These are phyloP conservation scores for Dryas integrifolia DNA, from an alignment of 331 rosid species.

Conservation along the genomic window DNA sequence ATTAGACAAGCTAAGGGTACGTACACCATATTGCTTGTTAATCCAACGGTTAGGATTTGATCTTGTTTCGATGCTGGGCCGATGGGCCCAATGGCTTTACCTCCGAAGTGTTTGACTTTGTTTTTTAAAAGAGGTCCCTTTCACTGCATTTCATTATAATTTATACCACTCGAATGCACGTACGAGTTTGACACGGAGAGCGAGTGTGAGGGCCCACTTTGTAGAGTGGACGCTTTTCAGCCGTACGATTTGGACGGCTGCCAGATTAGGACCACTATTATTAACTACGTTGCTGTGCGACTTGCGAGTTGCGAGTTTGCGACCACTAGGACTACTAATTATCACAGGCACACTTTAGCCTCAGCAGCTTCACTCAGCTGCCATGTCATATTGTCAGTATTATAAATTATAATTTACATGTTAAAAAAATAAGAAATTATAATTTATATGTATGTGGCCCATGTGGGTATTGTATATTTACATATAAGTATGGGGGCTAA, in stretches of 20 bases:
- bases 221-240: slow-evolving; percentile 19
- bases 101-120: slow-evolving; percentile 29
- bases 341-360: too few relatives aligned
- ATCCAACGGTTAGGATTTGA: slow-evolving; percentile 26
- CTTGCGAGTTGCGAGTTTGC: not conserved
- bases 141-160: not conserved
- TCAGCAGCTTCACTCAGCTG: too few relatives aligned
- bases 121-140: slow-evolving; percentile 18
- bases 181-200: slow-evolving; percentile 26
- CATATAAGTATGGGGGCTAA: too few relatives aligned
- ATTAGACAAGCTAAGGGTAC: slow-evolving; percentile 52
- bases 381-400: too few relatives aligned
- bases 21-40: not conserved
- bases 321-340: too few relatives aligned
- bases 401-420: too few relatives aligned
- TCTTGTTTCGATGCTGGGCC: not conserved
- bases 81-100: slow-evolving; percentile 1
- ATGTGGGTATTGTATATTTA: too few relatives aligned
- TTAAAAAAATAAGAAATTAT: too few relatives aligned
- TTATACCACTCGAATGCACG: slow-evolving; percentile 20
- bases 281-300: slow-evolving; percentile 17
- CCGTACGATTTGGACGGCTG: slow-evolving; percentile 45
- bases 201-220: slow-evolving; percentile 30
- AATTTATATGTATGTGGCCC: too few relatives aligned
- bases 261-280: slow-evolving; percentile 36